Base-by-base conservation (phyloP, 331 rosid genomes). In the Rhamnella rubrinervis region DNA sequence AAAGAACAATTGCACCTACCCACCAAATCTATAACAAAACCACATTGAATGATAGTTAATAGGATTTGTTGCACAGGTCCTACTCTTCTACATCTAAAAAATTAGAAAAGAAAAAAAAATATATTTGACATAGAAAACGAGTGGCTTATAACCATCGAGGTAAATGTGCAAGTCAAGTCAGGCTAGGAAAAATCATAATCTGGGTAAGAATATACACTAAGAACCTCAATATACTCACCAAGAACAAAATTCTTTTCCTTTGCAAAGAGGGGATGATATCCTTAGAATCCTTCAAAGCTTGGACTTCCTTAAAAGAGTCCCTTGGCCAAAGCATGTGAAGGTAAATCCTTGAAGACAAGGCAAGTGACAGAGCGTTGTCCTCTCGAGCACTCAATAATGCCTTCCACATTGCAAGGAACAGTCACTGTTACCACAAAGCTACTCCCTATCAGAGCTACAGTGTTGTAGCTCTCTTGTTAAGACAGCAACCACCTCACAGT, bases 281-380 rank as follows among this genome's bases (percentile, higher is more conserved):
- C 66, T 59, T 26, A 10, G 77, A 47, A 55, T 55, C 44, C 67
- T 44, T 31, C 35, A 21, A 19, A 71, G 37, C 66, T 47, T 61
- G 77, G 70, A 66, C 71, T 71, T 65, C 49, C 6, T 19, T 31
- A 31, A 4, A 31, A 31, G 35, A 31, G 35, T 31, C 35, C 35
- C 35, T 31, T 31, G 35, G 5, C 35, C 31, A 14, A 72, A 62
- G 63, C 61, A 73, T 59, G 19, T 38, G 40, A 56, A 18, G 18
- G 66, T 38, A 37, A 55, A 51, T n/a, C 60, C 66, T 13, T 61
- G 35, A 16, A 39, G 61, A 46, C 59, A 65, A 75, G 71, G 71
- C 61, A 71, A 58, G 46, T 4, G 5, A 4, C 35, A 31, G 3
- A 31, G 35, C 35, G 58, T 20, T 59, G 40, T 37, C 51, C 49